Percentiles rank a stretch among this genome's conserved stretches.
These are phyloP conservation scores for Boletus rex-veris DNA, from an alignment of 768 basidiomycete genomes.

Conservation along the genomic window DNA sequence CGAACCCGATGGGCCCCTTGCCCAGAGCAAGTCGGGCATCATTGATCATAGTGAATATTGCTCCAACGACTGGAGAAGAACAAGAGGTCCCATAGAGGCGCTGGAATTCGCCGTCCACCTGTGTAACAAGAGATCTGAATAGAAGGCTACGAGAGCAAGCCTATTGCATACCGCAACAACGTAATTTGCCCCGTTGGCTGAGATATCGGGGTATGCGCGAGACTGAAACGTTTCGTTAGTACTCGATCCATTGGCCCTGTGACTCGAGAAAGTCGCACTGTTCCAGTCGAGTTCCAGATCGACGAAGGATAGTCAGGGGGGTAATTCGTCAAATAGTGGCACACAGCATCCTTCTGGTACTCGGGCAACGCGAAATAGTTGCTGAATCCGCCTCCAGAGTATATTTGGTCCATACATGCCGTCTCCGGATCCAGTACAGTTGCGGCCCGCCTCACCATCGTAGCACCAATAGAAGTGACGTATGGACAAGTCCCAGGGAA, in stretches of 20 bases:
- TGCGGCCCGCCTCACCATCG: constrained; percentile 39
- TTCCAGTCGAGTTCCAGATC: constrained; percentile 32
- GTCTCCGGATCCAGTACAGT: constrained; percentile 47
- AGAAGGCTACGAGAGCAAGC: neutral
- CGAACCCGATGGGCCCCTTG: constrained; percentile 29
- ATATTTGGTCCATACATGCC: constrained; percentile 41
- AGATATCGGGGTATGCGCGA: constrained; percentile 36
- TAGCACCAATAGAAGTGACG: constrained; percentile 48
- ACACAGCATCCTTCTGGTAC: constrained; percentile 38
- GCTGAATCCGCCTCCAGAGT: constrained; percentile 43
- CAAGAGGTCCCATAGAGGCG: constrained; percentile 33
- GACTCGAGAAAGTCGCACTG: constrained; percentile 1
- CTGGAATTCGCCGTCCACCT: constrained; percentile 26
- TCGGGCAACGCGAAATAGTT: constrained; percentile 40
- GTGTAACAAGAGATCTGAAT: neutral
- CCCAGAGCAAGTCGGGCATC: constrained; percentile 34
- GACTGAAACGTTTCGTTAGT: constrained; percentile 25
- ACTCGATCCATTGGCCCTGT: too few relatives aligned
- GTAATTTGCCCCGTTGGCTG: constrained; percentile 35
- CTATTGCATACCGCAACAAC: constrained; percentile 17
- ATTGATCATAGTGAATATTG: constrained; percentile 38
- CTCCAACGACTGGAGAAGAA: constrained; percentile 30
- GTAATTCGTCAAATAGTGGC: constrained; percentile 31
- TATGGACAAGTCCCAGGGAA: constrained; percentile 50
- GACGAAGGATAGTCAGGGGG: constrained; percentile 22